phyloP scores from a whole-genome alignment of 768 basidiomycete genomes.

The Holtermanniella nyarrowii region DNA sequence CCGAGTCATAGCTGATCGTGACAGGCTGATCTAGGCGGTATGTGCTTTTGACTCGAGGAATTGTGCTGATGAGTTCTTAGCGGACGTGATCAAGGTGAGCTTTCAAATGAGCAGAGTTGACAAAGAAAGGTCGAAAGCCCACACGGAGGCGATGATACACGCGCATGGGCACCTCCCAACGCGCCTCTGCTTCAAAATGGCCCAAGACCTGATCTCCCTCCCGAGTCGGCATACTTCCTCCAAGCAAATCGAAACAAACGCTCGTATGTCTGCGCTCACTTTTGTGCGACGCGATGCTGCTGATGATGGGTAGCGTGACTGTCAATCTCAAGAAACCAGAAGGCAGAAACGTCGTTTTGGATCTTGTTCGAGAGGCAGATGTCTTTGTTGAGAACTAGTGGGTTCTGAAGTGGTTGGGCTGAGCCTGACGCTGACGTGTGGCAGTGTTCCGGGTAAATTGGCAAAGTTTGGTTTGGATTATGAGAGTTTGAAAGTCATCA shows the following conservation, averaged over 20 bases:
- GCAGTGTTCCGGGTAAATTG: slow-evolving; percentile 53
- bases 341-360: slow-evolving; percentile 64
- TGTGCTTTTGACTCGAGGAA: slow-evolving; percentile 1
- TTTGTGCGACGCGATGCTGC: not conserved
- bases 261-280: slow-evolving; percentile 14
- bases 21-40: slow-evolving; percentile 34
- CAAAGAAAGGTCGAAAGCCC: slow-evolving; percentile 31
- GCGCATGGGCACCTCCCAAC: slow-evolving; percentile 42
- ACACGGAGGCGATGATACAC: slow-evolving; percentile 71
- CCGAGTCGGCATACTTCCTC: slow-evolving; percentile 89
- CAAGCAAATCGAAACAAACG: slow-evolving; percentile 56
- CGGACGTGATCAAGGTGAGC: slow-evolving; percentile 78
- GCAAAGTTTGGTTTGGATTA: slow-evolving; percentile 74
- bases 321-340: slow-evolving; percentile 73
- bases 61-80: slow-evolving; percentile 34
- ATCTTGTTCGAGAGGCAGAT: slow-evolving; percentile 63
- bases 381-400: slow-evolving; percentile 76
- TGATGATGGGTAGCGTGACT: slow-evolving; percentile 46
- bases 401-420: slow-evolving; percentile 15
- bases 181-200: slow-evolving; percentile 39
- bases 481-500: slow-evolving; percentile 66
- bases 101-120: not conserved
- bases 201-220: slow-evolving; percentile 51
- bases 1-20: not conserved
- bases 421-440: slow-evolving; percentile 1